Base-by-base conservation (phyloP, 2,329 filamentous ascomycete genomes). In the Ceratocystiopsis sp. region DNA sequence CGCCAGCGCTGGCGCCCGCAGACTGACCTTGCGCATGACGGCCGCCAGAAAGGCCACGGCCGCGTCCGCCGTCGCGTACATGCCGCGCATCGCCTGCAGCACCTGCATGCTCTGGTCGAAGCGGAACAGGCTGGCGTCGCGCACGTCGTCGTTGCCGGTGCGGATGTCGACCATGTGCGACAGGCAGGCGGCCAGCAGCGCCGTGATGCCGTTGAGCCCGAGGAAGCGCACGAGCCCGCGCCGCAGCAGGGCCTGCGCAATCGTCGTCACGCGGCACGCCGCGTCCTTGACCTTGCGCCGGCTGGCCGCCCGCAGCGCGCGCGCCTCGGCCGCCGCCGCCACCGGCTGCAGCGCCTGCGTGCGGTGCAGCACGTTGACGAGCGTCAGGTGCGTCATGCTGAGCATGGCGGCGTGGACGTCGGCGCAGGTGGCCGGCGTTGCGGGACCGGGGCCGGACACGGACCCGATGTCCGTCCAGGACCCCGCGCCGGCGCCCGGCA, bases 101-200 rank as follows among this genome's bases (percentile, higher is more conserved):
- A 42, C 41, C 29, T 42, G 41, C 41, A 42, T 38, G 36, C 32
- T 42, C 36, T 42, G 41, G 11, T 37, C 36, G 32, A 42, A 42
- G 13, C 41, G 42, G 40, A 38, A 38, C 7, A 44, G 42, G 37
- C 42, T 42, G 25, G 37, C 37, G 25, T 42, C 41, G 14, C 45
- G 45, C 5, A 44, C 40, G 5, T 44, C 42, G 5, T 44, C 42
- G 40, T 42, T 34, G 25, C 19, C 32, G 4, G 39, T 32, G 17
- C 42, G 42, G 29, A 42, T 40, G 29, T 46, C 42, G 3, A 44
- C 17, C 42, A 46, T 42, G 35, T 46, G 45, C 16, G 38, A 35
- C n/a, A 44, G 33, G 17, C 36, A 37, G 1, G 45, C 40, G 3
- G 42, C 38, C 18, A 46, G 25, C 7, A 46, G 35, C 1, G 45